These are phyloP conservation scores for Ministeria vibrans DNA, from an alignment of 78 protist species.

Conservation along the genomic window DNA sequence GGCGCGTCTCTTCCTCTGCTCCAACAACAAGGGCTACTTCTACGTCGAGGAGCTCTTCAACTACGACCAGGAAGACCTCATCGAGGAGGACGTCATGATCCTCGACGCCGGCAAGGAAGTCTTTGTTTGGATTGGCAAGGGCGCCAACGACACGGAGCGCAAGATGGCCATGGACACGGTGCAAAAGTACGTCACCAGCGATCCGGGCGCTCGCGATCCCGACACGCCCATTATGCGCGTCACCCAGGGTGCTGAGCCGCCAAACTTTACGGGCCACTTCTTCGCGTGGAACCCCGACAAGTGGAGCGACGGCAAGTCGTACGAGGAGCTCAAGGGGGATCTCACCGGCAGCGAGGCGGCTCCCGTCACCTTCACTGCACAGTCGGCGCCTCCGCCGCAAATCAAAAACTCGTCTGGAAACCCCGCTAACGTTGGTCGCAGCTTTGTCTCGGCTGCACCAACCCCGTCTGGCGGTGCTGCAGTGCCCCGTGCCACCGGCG, in stretches of 20 bases:
- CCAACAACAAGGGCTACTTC: slow-evolving; percentile 34
- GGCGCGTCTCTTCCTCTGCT: slow-evolving; percentile 55
- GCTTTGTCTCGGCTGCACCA: too few relatives aligned
- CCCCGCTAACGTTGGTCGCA: not conserved
- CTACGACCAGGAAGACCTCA: slow-evolving; percentile 11
- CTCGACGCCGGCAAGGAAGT: slow-evolving; percentile 30
- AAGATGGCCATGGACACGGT: not conserved
- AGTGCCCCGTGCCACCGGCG: too few relatives aligned
- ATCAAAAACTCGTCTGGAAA: too few relatives aligned
- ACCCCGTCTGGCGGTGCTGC: too few relatives aligned
- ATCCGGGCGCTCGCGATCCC: not conserved
- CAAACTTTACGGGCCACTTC: not conserved
- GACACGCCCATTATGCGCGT: not conserved
- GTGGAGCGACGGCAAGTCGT: not conserved
- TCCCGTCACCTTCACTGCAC: too few relatives aligned
- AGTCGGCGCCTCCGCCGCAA: too few relatives aligned
- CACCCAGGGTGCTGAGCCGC: slow-evolving; percentile 4
- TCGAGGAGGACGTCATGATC: slow-evolving; percentile 37
- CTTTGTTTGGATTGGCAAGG: slow-evolving; percentile 47
- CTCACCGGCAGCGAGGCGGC: too few relatives aligned
- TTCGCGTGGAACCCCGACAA: not conserved
- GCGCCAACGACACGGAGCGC: slow-evolving; percentile 22
- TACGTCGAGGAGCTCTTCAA: slow-evolving; percentile 23
- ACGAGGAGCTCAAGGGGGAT: slow-evolving; percentile 4
- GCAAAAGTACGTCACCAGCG: not conserved